Evolutionary conservation across 73 alveolate species (phyloP).

Genomic region (Blepharisma stoltei): DNA sequence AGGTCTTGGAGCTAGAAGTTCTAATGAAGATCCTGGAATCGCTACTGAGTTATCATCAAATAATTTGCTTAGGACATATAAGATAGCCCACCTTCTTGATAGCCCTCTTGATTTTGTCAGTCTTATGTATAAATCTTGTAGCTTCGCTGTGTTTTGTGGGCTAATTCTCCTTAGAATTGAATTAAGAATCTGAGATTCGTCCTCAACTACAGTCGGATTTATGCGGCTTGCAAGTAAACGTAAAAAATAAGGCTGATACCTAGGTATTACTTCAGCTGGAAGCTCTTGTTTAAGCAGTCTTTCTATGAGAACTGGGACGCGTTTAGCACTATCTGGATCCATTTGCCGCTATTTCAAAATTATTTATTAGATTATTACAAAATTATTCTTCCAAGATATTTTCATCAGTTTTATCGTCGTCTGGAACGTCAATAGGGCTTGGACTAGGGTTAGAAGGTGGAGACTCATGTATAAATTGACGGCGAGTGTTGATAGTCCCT

Average conservation of each 20-base stretch:
- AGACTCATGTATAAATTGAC: too few species aligned
- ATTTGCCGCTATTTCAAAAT: background rate
- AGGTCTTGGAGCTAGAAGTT: background rate
- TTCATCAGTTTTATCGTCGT: too few species aligned
- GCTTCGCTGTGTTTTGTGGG: background rate
- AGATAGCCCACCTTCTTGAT: background rate
- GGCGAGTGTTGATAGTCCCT: too few species aligned
- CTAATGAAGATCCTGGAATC: background rate
- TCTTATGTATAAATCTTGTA: background rate
- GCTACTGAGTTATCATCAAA: background rate
- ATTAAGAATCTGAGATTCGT: background rate
- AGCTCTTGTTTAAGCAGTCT: slow-evolving; percentile 20
- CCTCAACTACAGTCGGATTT: background rate
- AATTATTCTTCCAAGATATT: too few species aligned
- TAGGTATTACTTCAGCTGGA: background rate
- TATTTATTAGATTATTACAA: too few species aligned
- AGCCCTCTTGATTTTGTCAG: background rate
- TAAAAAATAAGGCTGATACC: background rate
- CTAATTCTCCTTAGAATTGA: background rate
- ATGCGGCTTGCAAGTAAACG: background rate
- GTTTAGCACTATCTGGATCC: slow-evolving; percentile 2
- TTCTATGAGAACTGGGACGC: background rate
- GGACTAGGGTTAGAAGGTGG: too few species aligned
- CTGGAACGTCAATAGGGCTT: too few species aligned
- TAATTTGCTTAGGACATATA: background rate